Evolutionary conservation across 108 stramenopile genomes (phyloP), one percentile per base, ranked within the genome.

Genomic region (Stephanodiscus triporus): DNA sequence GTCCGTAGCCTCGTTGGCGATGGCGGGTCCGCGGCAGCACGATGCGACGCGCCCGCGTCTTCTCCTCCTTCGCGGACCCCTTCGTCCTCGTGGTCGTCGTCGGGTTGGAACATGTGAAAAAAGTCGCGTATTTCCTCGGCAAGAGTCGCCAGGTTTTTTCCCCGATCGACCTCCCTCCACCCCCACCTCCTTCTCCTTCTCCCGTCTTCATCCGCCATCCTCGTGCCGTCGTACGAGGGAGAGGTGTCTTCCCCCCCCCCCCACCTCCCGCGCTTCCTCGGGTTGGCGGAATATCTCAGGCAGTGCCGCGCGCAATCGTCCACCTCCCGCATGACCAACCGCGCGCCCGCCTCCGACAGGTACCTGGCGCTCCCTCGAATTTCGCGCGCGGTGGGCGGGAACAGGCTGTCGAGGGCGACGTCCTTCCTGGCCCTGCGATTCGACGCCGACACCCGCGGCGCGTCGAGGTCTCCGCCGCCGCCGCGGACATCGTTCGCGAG

Each of bases 61-160:
- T 57, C 56, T 7, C 14, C 29, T 11, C 38, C 32, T 5, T 67
- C 32, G 11, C 2, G 0, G 0, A 36, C 61, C 4, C 49, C 66
- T 6, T 11, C 10, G 0, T 47, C 61, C 4, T 58, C 66, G 27
- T 67, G 51, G 6, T 68, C 34, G 27, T 50, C 11, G 26, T 53
- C 29, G 37, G 71, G 78, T 54, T 67, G 58, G 68, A 80, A 80
- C 72, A 69, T 73, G 38, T 49, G 62, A 69, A 80, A 73, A 40
- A 50, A 80, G 60, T 19, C 4, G 17, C 40, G 60, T 3, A 61
- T 61, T 61, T 61, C 60, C 2, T n/a, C n/a, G 20, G 60, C 34
- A 19, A 61, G 60, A 38, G 60, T 61, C 6, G 36, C 11, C 30
- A 61, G 19, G n/a, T 61, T 22, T 5, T 59, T 7, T 11, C n/a